These are phyloP conservation scores for Tolypocladium ovalisporum DNA, from an alignment of 2,329 filamentous ascomycete species.

Conservation along the genomic window DNA sequence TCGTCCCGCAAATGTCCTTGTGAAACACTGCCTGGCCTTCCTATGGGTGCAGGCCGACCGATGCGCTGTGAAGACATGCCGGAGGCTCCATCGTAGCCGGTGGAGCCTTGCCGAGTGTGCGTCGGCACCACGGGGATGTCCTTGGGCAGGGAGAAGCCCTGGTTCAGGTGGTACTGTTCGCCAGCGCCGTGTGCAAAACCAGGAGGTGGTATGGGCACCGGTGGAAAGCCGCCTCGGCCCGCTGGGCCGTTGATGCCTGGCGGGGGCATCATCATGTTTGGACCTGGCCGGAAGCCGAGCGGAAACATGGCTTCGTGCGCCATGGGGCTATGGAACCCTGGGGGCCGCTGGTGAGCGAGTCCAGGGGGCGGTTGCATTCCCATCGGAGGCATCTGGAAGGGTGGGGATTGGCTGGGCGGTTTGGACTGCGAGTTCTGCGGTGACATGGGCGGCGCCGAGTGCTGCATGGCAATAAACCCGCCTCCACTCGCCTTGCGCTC, in stretches of 20 bases:
- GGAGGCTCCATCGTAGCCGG: constrained; percentile 49
- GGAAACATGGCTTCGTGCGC: constrained; percentile 40
- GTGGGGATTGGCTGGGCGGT: constrained; percentile 29
- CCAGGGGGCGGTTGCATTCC: constrained; percentile 37
- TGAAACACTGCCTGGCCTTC: constrained; percentile 66
- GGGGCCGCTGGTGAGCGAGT: constrained; percentile 23
- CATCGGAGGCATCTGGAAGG: constrained; percentile 43
- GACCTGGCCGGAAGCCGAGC: constrained; percentile 33
- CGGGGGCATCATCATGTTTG: constrained; percentile 37
- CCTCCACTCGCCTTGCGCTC: constrained; percentile 51
- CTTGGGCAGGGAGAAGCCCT: constrained; percentile 20
- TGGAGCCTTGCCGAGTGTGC: constrained; percentile 69
- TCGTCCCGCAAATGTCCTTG: constrained; percentile 38
- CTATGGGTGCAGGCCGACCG: constrained; percentile 74
- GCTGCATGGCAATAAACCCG: constrained; percentile 14
- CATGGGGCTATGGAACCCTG: constrained; percentile 46
- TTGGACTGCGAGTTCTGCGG: constrained; percentile 33
- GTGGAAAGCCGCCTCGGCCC: constrained; percentile 30
- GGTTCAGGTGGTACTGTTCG: constrained; percentile 20
- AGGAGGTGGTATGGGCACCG: constrained; percentile 23
- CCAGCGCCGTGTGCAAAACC: constrained; percentile 20
- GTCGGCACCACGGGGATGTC: constrained; percentile 26
- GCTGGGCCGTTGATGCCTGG: constrained; percentile 37
- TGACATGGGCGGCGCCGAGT: constrained; percentile 38
- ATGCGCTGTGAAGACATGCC: constrained; percentile 58